Base-by-base conservation (phyloP, 768 basidiomycete species). In the Hydnomerulius pinastri region DNA sequence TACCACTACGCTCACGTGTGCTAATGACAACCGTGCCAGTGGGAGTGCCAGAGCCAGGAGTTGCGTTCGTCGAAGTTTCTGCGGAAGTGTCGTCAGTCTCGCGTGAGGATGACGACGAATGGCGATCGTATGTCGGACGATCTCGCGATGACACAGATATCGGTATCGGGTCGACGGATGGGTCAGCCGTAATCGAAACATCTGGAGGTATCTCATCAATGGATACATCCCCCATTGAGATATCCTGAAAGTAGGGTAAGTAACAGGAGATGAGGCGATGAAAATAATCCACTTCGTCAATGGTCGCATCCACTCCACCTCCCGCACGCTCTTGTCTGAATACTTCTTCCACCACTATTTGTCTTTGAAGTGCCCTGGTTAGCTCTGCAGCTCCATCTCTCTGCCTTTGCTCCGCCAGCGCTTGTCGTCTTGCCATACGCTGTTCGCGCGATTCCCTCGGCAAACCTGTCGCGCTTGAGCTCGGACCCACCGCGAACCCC, bases 401-500 rank as follows among this genome's bases (percentile, higher is more conserved):
- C 59, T 84, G 78, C 37, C 84, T 73, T 57, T 77, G 72, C 61
- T 83, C 82, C 4, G 72, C 62, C 53, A 76, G 73, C 5, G 82
- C 83, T 53, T 78, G 73, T 43, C 85, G 70, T 54, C 87, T 70
- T 7, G 81, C 85, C 28, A 81, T 73, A 9, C 90, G 71, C 60
- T 89, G 86, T 63, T 92, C 89, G 52, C 85, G 75, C 23, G 84
- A 81, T 70, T 92, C 90, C 45, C 88, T 71, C 12, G 85, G 86
- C 53, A 84, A 67, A 1, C 88, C 88, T 2, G 83, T 87, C 0
- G 87, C 89, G 46, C 87, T 84, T 0, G 86, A 76, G 58, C 85
- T 87, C 4, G 92, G 89, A 15, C 86, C 87, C 20, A 94, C 85
- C 0, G 90, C 85, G 63, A 97, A 90, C 0, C 92, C 93, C 63